phyloP scores from a whole-genome alignment of 208 protist genomes.

The Trypanosoma conorhini region DNA sequence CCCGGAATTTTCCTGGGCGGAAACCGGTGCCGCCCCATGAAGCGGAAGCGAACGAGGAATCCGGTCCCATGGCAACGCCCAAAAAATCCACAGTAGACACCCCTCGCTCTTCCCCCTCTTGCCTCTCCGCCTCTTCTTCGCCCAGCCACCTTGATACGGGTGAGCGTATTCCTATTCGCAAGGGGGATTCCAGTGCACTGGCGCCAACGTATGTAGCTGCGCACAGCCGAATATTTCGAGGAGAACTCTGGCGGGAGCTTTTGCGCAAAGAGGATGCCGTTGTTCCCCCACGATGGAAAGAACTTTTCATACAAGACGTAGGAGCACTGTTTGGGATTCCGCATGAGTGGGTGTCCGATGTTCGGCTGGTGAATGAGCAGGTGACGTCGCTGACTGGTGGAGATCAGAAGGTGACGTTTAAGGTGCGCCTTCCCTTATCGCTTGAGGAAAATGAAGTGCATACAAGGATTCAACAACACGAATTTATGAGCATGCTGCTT shows the following conservation, averaged over 20 bases:
- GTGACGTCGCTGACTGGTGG: neutral
- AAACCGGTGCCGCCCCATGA: neutral
- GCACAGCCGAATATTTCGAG: slow-evolving; percentile 15
- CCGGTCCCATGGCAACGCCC: neutral
- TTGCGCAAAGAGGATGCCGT: slow-evolving; percentile 1
- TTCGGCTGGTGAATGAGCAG: slow-evolving; percentile 6
- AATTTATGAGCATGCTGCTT: slow-evolving; percentile 22
- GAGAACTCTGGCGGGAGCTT: slow-evolving; percentile 22
- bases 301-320: slow-evolving; percentile 20
- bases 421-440: slow-evolving; percentile 23
- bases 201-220: slow-evolving; percentile 4
- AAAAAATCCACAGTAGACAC: neutral
- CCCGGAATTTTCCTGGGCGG: neutral
- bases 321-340: slow-evolving; percentile 21
- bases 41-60: neutral
- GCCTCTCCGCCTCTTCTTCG: neutral
- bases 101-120: neutral
- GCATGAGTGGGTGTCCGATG: slow-evolving; percentile 17
- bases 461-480: slow-evolving; percentile 16
- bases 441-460: slow-evolving; percentile 6
- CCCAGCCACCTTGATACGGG: neutral
- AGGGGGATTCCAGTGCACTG: neutral
- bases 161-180: neutral
- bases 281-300: slow-evolving; percentile 14
- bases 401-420: slow-evolving; percentile 21